A percentile compares a stretch with the other conserved stretches of the same genome.
These are phyloP conservation scores for Suillus variegatus DNA, from an alignment of 768 basidiomycete species.

Conservation along the genomic window DNA sequence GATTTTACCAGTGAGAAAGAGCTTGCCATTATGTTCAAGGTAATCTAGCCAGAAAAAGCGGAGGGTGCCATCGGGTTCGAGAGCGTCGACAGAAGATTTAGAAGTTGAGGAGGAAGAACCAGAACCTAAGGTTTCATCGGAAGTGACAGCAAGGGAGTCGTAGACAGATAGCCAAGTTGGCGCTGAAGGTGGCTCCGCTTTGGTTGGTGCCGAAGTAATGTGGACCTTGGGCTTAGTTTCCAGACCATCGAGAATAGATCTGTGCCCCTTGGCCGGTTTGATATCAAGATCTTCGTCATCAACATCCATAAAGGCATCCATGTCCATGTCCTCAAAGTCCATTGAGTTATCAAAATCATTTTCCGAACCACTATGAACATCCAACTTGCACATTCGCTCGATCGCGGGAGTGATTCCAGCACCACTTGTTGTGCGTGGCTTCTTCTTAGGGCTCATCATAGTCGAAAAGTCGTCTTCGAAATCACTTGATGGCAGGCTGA, in stretches of 20 bases:
- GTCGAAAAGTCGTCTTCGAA: slow-evolving; percentile 49
- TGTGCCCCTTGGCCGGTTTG: slow-evolving; percentile 33
- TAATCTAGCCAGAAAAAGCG: slow-evolving; percentile 97
- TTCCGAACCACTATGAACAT: slow-evolving; percentile 54
- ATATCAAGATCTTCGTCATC: slow-evolving; percentile 54
- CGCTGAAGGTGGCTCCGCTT: slow-evolving; percentile 46
- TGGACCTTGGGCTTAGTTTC: slow-evolving; percentile 18
- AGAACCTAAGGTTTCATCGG: slow-evolving; percentile 60
- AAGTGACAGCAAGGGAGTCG: slow-evolving; percentile 64
- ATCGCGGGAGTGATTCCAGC: slow-evolving; percentile 52
- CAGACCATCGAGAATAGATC: neutral
- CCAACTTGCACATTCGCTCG: slow-evolving; percentile 58
- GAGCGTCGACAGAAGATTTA: slow-evolving; percentile 50
- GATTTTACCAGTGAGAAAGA: slow-evolving; percentile 92
- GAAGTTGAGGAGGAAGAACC: slow-evolving; percentile 37
- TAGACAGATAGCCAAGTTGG: slow-evolving; percentile 77
- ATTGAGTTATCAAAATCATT: slow-evolving; percentile 41
- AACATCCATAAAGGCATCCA: slow-evolving; percentile 59
- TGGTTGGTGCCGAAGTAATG: slow-evolving; percentile 24
- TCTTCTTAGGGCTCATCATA: slow-evolving; percentile 71
- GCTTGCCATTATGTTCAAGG: slow-evolving; percentile 79
- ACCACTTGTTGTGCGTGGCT: slow-evolving; percentile 44
- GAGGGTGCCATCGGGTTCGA: slow-evolving; percentile 84
- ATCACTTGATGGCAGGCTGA: slow-evolving; percentile 42
- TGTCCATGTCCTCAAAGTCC: slow-evolving; percentile 51